Base-by-base conservation (phyloP, 495 filamentous ascomycete genomes). In the Echria macrotheca region DNA sequence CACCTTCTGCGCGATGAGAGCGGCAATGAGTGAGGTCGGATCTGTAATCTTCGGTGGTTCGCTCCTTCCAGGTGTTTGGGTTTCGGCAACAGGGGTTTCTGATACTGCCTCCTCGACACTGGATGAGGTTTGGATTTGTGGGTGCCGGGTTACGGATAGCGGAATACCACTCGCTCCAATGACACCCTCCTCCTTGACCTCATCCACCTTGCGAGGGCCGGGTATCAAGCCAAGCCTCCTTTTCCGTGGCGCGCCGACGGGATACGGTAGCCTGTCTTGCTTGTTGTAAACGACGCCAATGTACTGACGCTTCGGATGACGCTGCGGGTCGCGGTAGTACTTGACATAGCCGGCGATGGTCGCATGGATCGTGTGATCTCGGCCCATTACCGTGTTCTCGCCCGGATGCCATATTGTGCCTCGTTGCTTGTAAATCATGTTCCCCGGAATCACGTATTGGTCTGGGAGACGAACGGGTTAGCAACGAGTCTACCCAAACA, bases 291-390 rank as follows among this genome's bases (percentile, higher is more conserved):
- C 84, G 41, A 99, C 81, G 38, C 93, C 93, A 63, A 99, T 99
- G 69, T 86, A 97, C 63, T 89, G 83, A 37, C 89, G 79, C 38
- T 85, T 85, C 1, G 89, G 84, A 61, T 95, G 87, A 24, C 70
- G 75, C 41, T 73, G 59, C 1, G 89, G 91, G 56, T 96, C 91
- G 48, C 82, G 80, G 73, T 99, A 99, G 75, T 95, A 99, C 53
- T 89, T 87, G 38, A 99, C 93, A 68, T 91, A 97, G 35, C 93
- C 93, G 10, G 84, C 71, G 26, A 83, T 73, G 25, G 78, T 78
- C 29, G 93, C 87, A 66, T 86, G 95, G 72, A 99, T 95, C 24
- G 91, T 96, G 75, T 96, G 93, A 69, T 97, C 91, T n/a, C 91
- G 82, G 11, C 93, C 93, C 77, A 96, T 88, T 49, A 75, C 84